Evolutionary conservation across 192 early-diverging fungal genomes (phyloP).

Genomic region (Umbelopsis sp.): DNA sequence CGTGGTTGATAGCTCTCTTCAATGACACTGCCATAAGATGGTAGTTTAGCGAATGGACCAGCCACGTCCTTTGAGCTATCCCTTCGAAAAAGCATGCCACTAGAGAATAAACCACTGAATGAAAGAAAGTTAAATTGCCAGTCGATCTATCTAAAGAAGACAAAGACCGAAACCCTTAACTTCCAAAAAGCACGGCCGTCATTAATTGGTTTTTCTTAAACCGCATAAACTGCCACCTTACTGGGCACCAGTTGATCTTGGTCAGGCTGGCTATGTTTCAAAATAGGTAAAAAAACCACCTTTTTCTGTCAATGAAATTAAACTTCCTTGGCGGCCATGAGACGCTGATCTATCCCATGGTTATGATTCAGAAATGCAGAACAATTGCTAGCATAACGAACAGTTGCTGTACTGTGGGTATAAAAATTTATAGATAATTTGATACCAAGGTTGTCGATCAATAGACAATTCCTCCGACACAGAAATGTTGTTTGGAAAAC

Average conservation of each 20-base stretch:
- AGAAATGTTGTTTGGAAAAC: too few species aligned
- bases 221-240: constrained; percentile 12
- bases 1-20: constrained; percentile 11
- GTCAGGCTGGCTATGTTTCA: constrained; percentile 13
- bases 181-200: neutral
- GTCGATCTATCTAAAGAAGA: neutral
- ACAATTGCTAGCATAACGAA: neutral
- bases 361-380: neutral
- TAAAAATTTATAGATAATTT: neutral
- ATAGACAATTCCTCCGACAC: too few species aligned
- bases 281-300: neutral
- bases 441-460: too few species aligned
- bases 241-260: neutral
- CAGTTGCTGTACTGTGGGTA: neutral
- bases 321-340: neutral
- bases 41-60: neutral
- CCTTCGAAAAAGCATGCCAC: constrained; percentile 7
- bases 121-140: neutral
- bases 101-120: neutral
- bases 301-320: neutral
- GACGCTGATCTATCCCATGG: neutral
- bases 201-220: constrained; percentile 2
- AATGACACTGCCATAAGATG: constrained; percentile 7
- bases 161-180: neutral
- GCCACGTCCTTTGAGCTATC: constrained; percentile 3